Base-by-base conservation (phyloP, 441 rosid genomes). In the Gossypium schwendimanii region DNA sequence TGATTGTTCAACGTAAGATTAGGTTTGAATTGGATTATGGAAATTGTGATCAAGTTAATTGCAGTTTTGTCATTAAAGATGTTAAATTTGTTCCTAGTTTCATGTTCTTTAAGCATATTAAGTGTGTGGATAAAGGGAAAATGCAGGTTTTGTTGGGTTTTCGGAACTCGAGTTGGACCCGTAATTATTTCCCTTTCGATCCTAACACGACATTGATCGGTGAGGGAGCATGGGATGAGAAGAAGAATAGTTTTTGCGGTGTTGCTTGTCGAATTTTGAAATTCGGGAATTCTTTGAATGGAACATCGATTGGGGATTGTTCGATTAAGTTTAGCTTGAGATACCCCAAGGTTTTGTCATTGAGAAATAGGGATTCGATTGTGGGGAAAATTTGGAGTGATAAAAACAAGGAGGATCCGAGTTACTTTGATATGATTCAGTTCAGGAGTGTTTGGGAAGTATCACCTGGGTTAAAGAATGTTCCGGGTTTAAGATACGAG, bases 141-240 rank as follows among this genome's bases (percentile, higher is more conserved):
- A 75, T 87, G 81, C 87, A 64, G 14, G 59, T 86, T 79, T 75
- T 88, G 50, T 63, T 92, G 80, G 89, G 86, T 28, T 88, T 92
- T 73, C 72, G 54, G 4, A 79, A 83, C 73, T 78, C 72, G 0
- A 72, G 68, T 61, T 21, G 73, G 54, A 31, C 52, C 70, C 52
- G 31, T 73, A 28, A 20, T 76, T 36, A 14, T 77, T 84, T 85
- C 81, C 80, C 82, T 54, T 89, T 95, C 65, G 81, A 89, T 87
- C 99, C 98, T 50, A 79, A 77, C 50, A 78, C 71, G 11, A 83
- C 82, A 20, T 76, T 92, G 75, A 72, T 95, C 31, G 94, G 90
- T 1, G 98, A 95, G 86, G 98, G 93, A 69, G 70, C 73, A 53
- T 93, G 99, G 97, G 87, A 89, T 83, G 83, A 76, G 23, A 81